These are phyloP conservation scores for Penicillium sumatraense DNA, from an alignment of 2,329 filamentous ascomycete genomes.

Conservation along the genomic window DNA sequence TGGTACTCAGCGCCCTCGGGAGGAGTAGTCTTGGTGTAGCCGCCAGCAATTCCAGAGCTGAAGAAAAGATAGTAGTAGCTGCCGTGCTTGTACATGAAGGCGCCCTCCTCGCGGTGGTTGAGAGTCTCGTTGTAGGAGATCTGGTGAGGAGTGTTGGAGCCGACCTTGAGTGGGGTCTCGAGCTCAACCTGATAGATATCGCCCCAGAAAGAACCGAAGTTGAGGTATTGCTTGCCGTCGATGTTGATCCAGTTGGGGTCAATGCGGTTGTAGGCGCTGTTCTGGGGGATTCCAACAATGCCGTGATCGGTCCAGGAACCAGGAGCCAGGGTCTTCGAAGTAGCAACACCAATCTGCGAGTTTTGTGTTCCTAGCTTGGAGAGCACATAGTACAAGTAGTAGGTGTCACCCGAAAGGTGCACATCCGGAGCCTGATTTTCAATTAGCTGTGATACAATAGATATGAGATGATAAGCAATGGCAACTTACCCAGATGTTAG, in stretches of 20 bases:
- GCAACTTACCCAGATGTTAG: conserved; percentile 53
- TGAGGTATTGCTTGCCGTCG: conserved; percentile 52
- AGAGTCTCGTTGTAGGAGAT: conserved; percentile 60
- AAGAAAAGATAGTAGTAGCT: conserved; percentile 68
- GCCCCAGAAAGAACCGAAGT: conserved; percentile 73
- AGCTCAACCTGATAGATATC: conserved; percentile 66
- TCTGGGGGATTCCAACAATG: conserved; percentile 41
- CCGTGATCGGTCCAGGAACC: conserved; percentile 45
- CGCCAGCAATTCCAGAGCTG: conserved; percentile 62
- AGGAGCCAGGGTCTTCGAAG: conserved; percentile 47
- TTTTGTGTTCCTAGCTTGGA: conserved; percentile 64
- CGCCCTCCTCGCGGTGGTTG: conserved; percentile 61
- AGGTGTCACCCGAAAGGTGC: conserved; percentile 58
- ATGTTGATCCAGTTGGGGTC: conserved; percentile 60
- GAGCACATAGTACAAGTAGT: conserved; percentile 70
- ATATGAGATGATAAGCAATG: conserved; percentile 1
- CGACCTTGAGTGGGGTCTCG: conserved; percentile 30
- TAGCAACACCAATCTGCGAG: conserved; percentile 66
- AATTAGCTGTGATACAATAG: neutral
- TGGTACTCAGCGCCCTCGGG: conserved; percentile 65
- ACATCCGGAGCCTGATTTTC: conserved; percentile 67
- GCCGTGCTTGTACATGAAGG: conserved; percentile 60
- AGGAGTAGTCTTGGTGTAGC: conserved; percentile 57
- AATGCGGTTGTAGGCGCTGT: conserved; percentile 61
- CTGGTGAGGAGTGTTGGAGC: conserved; percentile 46